Conservation (phyloP, 176 grass and related monocot species). For the Coix lacrymajobi region DNA sequence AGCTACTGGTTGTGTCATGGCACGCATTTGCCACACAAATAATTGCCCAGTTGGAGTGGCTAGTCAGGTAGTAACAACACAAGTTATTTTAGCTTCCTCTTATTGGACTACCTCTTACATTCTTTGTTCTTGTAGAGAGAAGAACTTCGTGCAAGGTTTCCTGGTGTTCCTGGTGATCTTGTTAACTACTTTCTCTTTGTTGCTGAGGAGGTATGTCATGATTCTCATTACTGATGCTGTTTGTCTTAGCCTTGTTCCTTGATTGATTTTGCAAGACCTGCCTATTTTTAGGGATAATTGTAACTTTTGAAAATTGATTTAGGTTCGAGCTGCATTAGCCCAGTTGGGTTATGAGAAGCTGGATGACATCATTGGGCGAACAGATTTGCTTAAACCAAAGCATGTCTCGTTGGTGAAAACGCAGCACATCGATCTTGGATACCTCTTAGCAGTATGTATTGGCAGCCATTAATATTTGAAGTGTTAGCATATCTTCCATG, state of each 20-base stretch:
- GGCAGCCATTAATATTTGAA: slow-evolving; percentile 8
- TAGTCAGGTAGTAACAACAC: slow-evolving; percentile 76
- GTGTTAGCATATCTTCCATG: slow-evolving; percentile 22
- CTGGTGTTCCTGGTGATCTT: slow-evolving; percentile 99
- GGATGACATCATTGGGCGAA: slow-evolving; percentile 91
- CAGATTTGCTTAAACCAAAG: slow-evolving; percentile 79
- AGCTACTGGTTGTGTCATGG: slow-evolving; percentile 99
- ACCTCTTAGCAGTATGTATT: slow-evolving; percentile 71
- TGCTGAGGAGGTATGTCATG: slow-evolving; percentile 81
- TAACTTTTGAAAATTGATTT: slow-evolving; percentile 18
- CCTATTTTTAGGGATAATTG: background rate
- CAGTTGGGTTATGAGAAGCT: slow-evolving; percentile 96
- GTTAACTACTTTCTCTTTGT: slow-evolving; percentile 99
- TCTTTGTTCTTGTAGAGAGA: slow-evolving; percentile 72
- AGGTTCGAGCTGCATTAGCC: slow-evolving; percentile 87
- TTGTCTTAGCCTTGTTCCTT: slow-evolving; percentile 4
- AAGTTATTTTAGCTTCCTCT: slow-evolving; percentile 27
- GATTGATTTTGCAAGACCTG: background rate
- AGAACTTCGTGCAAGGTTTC: slow-evolving; percentile 96
- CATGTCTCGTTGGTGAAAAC: slow-evolving; percentile 94
- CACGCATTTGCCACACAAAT: slow-evolving; percentile 99
- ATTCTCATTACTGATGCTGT: slow-evolving; percentile 15
- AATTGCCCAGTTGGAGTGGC: slow-evolving; percentile 99
- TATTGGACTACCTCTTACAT: slow-evolving; percentile 33
- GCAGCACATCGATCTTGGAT: slow-evolving; percentile 85